Base-by-base conservation (phyloP, 1,284 basidiomycete genomes). In the Naganishia sp. region DNA sequence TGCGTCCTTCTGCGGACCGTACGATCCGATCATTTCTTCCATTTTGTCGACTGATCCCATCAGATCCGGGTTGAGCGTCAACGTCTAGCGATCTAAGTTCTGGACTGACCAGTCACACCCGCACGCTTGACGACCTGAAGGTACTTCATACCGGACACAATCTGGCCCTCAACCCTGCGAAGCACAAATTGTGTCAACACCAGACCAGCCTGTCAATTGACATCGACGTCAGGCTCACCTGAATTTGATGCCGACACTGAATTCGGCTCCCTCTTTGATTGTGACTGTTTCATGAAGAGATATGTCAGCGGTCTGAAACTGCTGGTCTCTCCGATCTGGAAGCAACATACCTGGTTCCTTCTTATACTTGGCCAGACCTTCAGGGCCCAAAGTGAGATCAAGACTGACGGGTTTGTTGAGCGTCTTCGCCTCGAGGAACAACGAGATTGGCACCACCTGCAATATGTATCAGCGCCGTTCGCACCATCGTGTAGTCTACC, bases 241-340 rank as follows among this genome's bases (percentile, higher is more conserved):
- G 70, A 81, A 81, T 35, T 77, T 79, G 67, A 85, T 81, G 53
- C 82, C 82, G 63, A 85, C 83, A 46, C 80, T 81, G 74, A 85
- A 85, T 65, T 84, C 84, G 67, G 82, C 80, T 32, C 83, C 83
- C 71, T 85, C 83, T 69, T 83, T 83, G 74, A 82, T 81, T 28
- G 73, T 79, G 52, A 82, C 78, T 79, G 53, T 0, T 47, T 10
- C 15, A 21, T 4, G 5, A 10, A 47, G 31, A 23, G 13, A 41
- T n/a, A 41, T 13, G n/a, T 17, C 25, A 25, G 17, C 6, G 35
- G 31, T 9, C 17, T 18, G 46, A 15, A 21, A 18, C 3, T 10
- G 9, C 45, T 41, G 18, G 35, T 10, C 23, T 39, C 3, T 18
- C 3, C n/a, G 1, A 28, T 17, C 21, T n/a, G 2, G 17, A 11